Evolutionary conservation across 768 basidiomycete species (phyloP), one percentile per base, ranked within the genome.

Genomic region (Mycena latifolia): DNA sequence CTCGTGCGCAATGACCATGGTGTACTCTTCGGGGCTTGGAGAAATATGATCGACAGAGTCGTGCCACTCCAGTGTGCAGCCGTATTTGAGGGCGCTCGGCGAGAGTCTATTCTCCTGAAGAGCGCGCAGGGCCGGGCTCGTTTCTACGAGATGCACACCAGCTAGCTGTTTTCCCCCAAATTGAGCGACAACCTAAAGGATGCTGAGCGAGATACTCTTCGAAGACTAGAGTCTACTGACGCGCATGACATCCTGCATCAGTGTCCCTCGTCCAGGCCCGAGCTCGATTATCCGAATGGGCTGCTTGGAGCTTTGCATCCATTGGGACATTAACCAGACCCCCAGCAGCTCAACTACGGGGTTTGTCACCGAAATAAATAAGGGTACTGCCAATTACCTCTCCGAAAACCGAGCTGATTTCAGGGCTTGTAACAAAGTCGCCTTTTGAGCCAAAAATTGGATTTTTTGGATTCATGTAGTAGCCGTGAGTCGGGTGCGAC

Each of bases 351-450:
- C 55, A 62, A 63, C 55, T 17, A 31, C 73, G 73, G 60, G 6
- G 79, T 74, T 86, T 78, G 78, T 85, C 78, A 82, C 76, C 43
- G 28, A 55, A 48, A 58, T 37, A 3, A 27, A 48, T 11, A 46
- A 51, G 53, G 39, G 22, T 27, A 27, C 62, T 12, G 43, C 47
- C 18, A 77, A 87, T 69, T 74, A 96, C 97, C 89, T 99, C 97
- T 64, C 98, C 98, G 75, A 99, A 99, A 0, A 94, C 88, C 76
- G 98, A 96, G 71, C 89, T 93, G 57, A 99, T 98, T 77, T 99
- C 98, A 2, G 97, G 98, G 71, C 93, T 95, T 14, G 98, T 99
- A 24, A 93, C 92, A 74, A 99, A 99, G 81, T 99, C 98, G 7
- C 98, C 98, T 45, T 84, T 82, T 0, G 87, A 68, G 15, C 98